Evolutionary conservation across 2,329 filamentous ascomycete genomes (phyloP), one percentile per base, ranked within the genome.

Genomic region (Phoma sp.): DNA sequence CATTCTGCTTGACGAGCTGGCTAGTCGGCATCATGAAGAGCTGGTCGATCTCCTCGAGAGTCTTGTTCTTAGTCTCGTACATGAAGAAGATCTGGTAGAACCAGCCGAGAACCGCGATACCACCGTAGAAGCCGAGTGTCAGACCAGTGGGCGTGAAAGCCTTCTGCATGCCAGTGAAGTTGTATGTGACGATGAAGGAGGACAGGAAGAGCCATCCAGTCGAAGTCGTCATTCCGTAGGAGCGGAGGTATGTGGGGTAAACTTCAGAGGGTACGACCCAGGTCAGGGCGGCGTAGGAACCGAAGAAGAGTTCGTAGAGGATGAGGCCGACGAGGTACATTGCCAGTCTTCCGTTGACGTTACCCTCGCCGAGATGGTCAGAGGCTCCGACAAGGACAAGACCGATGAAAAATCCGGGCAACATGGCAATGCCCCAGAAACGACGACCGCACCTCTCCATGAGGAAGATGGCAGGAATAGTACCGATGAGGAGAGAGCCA

Each of bases 31-130:
- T 79, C 44, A 82, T 79, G 69, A 90, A 89, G 18, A 90, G 77
- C 33, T 84, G 75, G 56, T 90, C 87, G 55, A 90, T 89, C 73
- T 90, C 88, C 73, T 90, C 88, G 0, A 90, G 81, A 2, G 83
- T 83, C 71, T 78, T 78, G 70, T 87, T 84, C 78, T 89, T 89
- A 2, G 87, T 90, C 78, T 90, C 87, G 0, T 86, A 87, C 88
- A 90, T 90, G 75, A 90, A 90, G 44, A 90, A 69, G 41, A 90
- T 78, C 75, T 90, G 88, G 72, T 90, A 90, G 62, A 89, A 77
- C 82, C 86, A 89, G 10, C 87, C 88, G 0, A 90, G 8, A 0
- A 88, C 80, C 0, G 88, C 88, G 48, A 90, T 90, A 13, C 88
- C 88, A 4, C 88, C 88, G 70, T 89, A 91, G 74, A 91, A 90